A percentile compares a stretch with the other conserved stretches of the same genome.
phyloP scores from a whole-genome alignment of 2,329 filamentous ascomycete species.

The Fusarium haematococcum region DNA sequence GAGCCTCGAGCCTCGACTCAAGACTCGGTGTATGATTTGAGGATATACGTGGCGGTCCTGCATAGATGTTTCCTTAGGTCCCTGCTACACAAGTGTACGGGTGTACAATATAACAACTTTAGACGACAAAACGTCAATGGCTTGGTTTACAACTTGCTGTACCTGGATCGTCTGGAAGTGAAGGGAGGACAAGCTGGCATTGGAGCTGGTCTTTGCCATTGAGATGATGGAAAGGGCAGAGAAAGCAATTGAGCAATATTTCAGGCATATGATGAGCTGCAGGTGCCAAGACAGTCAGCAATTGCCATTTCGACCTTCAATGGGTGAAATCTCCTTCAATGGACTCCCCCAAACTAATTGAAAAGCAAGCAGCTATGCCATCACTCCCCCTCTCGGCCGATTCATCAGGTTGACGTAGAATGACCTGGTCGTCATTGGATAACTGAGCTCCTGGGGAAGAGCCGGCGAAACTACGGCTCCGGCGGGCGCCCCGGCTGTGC shows the following conservation, averaged over 20 bases:
- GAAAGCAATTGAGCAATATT: conserved; percentile 9
- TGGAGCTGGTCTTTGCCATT: background rate
- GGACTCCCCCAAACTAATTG: background rate
- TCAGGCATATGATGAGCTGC: conserved; percentile 5
- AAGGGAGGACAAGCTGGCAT: background rate
- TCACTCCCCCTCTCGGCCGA: background rate
- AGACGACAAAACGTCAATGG: conserved; percentile 53
- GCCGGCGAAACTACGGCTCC: conserved; percentile 40
- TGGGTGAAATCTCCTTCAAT: background rate
- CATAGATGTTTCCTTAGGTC: conserved; percentile 63
- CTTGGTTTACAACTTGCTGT: conserved; percentile 26
- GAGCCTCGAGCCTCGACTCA: conserved; percentile 42
- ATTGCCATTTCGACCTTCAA: background rate
- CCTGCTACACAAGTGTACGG: conserved; percentile 61
- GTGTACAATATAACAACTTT: conserved; percentile 66
- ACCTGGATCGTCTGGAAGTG: conserved; percentile 5
- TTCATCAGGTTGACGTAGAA: conserved; percentile 32
- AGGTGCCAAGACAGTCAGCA: background rate
- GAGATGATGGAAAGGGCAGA: background rate
- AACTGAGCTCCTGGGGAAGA: conserved; percentile 13
- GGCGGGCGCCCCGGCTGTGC: background rate
- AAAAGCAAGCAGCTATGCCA: background rate
- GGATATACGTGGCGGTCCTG: conserved; percentile 56
- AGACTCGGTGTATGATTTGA: conserved; percentile 53
- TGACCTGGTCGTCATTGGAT: conserved; percentile 34